These are phyloP conservation scores for Hermanozyma aechmeae DNA, from an alignment of 805 yeast species.

Conservation along the genomic window DNA sequence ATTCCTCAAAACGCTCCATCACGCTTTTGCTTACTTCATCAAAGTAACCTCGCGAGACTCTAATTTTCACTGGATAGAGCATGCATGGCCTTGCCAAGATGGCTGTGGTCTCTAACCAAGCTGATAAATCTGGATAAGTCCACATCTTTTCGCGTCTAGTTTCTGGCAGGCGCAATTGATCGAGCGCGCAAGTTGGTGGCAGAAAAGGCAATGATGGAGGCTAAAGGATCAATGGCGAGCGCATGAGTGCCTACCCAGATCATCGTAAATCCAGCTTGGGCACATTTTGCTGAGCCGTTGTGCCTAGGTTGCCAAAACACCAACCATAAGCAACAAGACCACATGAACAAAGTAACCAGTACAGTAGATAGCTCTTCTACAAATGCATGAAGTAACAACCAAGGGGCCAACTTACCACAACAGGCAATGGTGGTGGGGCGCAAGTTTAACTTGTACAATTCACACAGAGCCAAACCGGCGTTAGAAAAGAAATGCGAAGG, in stretches of 20 bases:
- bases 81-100: no score
- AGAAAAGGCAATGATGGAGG: conserved; percentile 5
- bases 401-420: conserved; percentile 3
- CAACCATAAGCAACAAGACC: conserved; percentile 3
- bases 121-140: no score
- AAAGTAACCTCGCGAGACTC: no score
- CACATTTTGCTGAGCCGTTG: conserved; percentile 12
- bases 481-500: conserved; percentile 5
- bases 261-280: conserved; percentile 13
- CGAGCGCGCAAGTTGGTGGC: conserved; percentile 6
- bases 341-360: conserved; percentile 1
- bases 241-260: conserved; percentile 8
- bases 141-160: no score
- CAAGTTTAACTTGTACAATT: conserved; percentile 5
- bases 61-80: no score
- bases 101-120: no score
- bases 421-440: conserved; percentile 5
- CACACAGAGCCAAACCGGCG: conserved; percentile 5
- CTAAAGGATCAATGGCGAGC: conserved; percentile 6
- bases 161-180: conserved; percentile 5
- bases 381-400: conserved; percentile 4
- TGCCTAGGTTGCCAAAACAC: conserved; percentile 8
- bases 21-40: no score
- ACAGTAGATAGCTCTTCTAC: conserved; percentile 4
- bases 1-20: no score